Evolutionary conservation across 2,329 filamentous ascomycete species (phyloP), one percentile per base, ranked within the genome.

Genomic region (Xylariaceae sp.): DNA sequence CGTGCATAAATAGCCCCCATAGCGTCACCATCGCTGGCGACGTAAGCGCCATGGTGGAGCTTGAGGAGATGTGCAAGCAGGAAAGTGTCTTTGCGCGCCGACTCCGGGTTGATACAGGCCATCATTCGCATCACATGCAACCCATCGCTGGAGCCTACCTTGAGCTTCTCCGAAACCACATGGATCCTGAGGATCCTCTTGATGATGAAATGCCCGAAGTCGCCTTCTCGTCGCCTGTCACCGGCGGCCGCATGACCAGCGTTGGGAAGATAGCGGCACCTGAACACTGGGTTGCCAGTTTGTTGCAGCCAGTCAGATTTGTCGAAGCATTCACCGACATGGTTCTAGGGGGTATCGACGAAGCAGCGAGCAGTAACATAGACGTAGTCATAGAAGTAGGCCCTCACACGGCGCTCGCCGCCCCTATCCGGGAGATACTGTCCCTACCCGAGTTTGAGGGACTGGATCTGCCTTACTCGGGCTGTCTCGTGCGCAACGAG

Each of bases 351-450:
- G 26, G 49, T 9, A 16, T 44, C 0, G 56, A 49, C 10, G 44
- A 45, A n/a, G n/a, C 44, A 18, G 51, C 44, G 12, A 21, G 42
- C 20, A 44, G 26, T 2, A 54, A 29, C 54, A 20, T 67, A 3
- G 65, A 65, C n/a, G 43, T 68, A 1, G 47, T 67, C 1, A 12
- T 73, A 1, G 70, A 73, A 51, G 52, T 72, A 16, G 54, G 74
- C 0, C 72, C 74, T 1, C 74, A 76, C 51, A 65, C 69, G 18
- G 67, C 72, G 0, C 63, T 77, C 1, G 61, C 59, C 4, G 71
- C 70, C 0, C 74, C 75, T 1, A 59, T 72, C 9, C 65, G 65
- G 3, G 64, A 72, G 26, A 56, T 56, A 12, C 14, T 56, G 14
- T 32, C 37, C 12, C 47, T 50, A 6, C 32, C 32, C 29, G 52